phyloP scores from a whole-genome alignment of 352 stramenopile genomes.

The Globisporangium apiculatum region DNA sequence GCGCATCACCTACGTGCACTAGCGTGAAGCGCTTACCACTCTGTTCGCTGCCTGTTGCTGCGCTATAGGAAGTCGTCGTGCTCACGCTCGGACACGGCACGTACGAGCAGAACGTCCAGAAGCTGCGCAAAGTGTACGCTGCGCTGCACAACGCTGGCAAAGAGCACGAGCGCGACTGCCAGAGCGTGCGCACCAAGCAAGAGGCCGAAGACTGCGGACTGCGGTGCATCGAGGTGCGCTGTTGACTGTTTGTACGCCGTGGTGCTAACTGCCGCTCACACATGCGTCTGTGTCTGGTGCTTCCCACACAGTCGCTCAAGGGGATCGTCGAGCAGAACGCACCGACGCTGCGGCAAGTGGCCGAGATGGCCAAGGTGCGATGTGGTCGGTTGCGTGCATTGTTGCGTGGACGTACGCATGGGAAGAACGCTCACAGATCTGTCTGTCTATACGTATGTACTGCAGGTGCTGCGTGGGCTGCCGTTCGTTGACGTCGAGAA shows the following conservation, averaged over 20 bases:
- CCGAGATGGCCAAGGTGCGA: constrained; percentile 55
- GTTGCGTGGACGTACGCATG: neutral
- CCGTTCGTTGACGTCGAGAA: constrained; percentile 74
- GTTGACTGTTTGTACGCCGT: neutral
- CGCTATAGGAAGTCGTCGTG: constrained; percentile 60
- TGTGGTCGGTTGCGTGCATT: neutral
- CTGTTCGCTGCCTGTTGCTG: neutral
- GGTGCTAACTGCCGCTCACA: neutral
- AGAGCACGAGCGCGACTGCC: constrained; percentile 54
- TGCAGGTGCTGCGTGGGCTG: constrained; percentile 59
- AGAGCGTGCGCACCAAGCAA: constrained; percentile 70
- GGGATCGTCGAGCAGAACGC: constrained; percentile 38
- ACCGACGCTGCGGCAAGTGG: constrained; percentile 32
- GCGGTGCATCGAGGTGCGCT: constrained; percentile 61
- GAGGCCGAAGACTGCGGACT: constrained; percentile 68
- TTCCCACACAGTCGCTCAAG: constrained; percentile 25
- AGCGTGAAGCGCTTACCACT: no score
- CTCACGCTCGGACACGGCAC: constrained; percentile 64
- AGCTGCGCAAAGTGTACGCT: constrained; percentile 71
- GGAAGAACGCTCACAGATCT: no score
- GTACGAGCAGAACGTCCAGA: constrained; percentile 74
- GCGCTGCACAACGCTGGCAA: constrained; percentile 73
- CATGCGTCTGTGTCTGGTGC: neutral
- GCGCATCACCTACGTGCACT: no score
- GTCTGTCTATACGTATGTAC: neutral